Percentiles rank a stretch among this genome's conserved stretches.
These are phyloP conservation scores for Aegilops longissima DNA, from an alignment of 176 grass and related monocot genomes.

Conservation along the genomic window DNA sequence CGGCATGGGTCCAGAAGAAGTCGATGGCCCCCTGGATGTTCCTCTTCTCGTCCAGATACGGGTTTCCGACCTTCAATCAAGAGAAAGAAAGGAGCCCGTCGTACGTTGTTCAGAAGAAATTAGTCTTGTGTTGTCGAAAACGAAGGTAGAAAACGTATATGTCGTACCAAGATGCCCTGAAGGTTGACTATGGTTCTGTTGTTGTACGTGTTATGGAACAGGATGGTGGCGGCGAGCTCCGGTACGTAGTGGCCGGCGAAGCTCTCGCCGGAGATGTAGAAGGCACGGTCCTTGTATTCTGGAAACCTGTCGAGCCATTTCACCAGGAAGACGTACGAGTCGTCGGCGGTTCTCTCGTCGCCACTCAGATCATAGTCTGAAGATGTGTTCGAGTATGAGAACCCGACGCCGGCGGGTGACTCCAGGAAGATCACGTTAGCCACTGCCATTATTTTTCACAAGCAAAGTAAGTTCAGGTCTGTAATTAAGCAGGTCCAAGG, in stretches of 20 bases:
- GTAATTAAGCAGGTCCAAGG: neutral
- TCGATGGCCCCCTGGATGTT: neutral
- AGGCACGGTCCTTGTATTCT: constrained; percentile 36
- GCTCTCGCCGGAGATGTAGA: constrained; percentile 69
- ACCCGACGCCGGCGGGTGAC: constrained; percentile 57
- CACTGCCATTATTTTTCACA: constrained; percentile 15
- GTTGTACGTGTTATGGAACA: constrained; percentile 37
- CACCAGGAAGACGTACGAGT: constrained; percentile 31
- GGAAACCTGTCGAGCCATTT: constrained; percentile 53
- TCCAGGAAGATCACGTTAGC: constrained; percentile 66
- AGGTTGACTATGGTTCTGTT: constrained; percentile 38
- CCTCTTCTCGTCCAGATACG: constrained; percentile 9
- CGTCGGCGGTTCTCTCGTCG: constrained; percentile 34
- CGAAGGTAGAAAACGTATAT: no score
- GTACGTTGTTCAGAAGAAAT: no score
- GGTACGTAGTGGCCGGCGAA: constrained; percentile 54
- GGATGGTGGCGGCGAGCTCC: constrained; percentile 36
- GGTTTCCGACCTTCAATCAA: constrained; percentile 42
- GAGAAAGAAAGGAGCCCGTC: no score
- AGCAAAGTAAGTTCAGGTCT: neutral
- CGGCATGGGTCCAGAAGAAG: constrained; percentile 45
- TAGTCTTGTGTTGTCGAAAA: no score
- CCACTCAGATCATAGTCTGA: constrained; percentile 29
- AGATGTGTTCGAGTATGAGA: constrained; percentile 51
- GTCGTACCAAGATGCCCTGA: constrained; percentile 32